These are phyloP conservation scores for Dunaliella salina DNA, from an alignment of 163 green algal genomes.

Conservation along the genomic window DNA sequence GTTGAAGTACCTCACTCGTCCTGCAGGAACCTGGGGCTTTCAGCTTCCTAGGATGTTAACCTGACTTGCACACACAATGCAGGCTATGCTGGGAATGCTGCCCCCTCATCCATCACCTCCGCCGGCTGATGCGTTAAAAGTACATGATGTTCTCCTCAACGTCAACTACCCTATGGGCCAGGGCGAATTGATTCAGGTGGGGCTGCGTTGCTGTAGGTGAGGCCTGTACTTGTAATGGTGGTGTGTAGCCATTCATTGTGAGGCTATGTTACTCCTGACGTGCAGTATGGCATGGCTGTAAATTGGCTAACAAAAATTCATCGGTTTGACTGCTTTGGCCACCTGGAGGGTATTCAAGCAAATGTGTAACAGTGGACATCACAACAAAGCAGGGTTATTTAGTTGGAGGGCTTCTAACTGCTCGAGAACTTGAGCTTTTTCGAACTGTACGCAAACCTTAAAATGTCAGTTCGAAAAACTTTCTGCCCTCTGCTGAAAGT, in stretches of 20 bases:
- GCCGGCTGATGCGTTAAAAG: not conserved
- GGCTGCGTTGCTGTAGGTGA: not conserved
- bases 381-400: no score
- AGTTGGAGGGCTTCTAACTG: no score
- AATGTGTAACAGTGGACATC: not conserved
- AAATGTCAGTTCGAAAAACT: no score
- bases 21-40: no score
- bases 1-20: not conserved
- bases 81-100: constrained; percentile 21
- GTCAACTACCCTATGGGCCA: constrained; percentile 47
- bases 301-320: not conserved
- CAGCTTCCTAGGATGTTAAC: no score
- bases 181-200: constrained; percentile 8
- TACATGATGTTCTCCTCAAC: constrained; percentile 29
- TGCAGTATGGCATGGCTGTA: not conserved
- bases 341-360: not conserved
- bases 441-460: no score
- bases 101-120: not conserved
- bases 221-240: no score
- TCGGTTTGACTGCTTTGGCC: not conserved
- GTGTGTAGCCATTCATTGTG: no score
- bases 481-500: no score
- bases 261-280: not conserved
- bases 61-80: not conserved
- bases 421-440: no score